phyloP scores from a whole-genome alignment of 805 yeast species.

The Candida coleopterorum region DNA sequence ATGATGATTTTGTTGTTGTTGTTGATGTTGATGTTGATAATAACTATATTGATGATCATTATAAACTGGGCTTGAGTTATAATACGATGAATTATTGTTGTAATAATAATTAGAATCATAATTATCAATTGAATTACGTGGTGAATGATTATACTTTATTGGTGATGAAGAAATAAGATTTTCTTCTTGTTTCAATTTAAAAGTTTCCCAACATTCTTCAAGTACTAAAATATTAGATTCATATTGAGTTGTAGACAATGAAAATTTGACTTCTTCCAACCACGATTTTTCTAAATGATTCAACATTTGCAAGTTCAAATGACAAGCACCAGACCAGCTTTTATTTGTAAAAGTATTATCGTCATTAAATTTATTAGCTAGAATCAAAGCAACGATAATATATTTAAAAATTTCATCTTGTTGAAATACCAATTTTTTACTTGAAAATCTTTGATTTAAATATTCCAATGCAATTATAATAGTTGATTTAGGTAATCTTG shows the following conservation, averaged over 20 bases:
- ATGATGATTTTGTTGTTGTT: not conserved
- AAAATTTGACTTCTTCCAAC: conserved; percentile 60
- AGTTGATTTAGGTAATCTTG: conserved; percentile 82
- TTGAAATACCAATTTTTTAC: conserved; percentile 15
- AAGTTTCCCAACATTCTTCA: conserved; percentile 37
- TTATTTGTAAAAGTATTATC: conserved; percentile 94
- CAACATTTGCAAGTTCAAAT: conserved; percentile 55
- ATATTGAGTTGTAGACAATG: conserved; percentile 39
- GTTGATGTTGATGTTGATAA: conserved; percentile 1
- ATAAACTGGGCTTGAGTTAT: conserved; percentile 3
- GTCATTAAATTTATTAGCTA: conserved; percentile 92
- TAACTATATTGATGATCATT: not conserved
- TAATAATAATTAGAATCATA: not conserved
- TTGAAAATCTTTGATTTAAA: conserved; percentile 54
- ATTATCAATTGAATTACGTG: not conserved
- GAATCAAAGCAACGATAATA: conserved; percentile 63
- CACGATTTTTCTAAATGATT: conserved; percentile 69
- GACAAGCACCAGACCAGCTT: conserved; percentile 97
- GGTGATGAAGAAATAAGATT: not conserved
- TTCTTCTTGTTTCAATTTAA: not conserved
- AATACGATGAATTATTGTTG: not conserved
- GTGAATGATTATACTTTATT: not conserved
- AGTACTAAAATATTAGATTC: conserved; percentile 35
- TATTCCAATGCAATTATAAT: conserved; percentile 76
- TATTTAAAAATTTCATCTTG: conserved; percentile 45